phyloP scores from a whole-genome alignment of 495 filamentous ascomycete species.

The Hyaloscypha bicolor region DNA sequence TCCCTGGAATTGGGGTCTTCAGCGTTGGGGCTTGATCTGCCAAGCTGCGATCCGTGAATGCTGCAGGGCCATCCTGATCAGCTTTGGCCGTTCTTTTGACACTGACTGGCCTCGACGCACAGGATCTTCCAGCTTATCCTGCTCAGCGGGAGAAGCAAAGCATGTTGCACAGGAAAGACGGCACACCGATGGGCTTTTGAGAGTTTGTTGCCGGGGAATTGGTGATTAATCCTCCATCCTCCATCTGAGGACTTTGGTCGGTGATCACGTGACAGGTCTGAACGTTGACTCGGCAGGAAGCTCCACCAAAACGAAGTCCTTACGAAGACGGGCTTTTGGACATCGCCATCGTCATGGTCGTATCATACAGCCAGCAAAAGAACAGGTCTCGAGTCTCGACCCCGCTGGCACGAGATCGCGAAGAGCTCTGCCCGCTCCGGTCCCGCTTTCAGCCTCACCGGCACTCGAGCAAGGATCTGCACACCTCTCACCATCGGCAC shows the following conservation, averaged over 20 bases:
- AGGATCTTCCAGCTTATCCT: not conserved
- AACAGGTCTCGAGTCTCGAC: not conserved
- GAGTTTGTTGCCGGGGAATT: constrained; percentile 1
- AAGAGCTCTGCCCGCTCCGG: not conserved
- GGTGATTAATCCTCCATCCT: not conserved
- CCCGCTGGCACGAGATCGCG: no score
- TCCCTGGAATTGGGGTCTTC: not conserved
- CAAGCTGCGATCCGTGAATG: not conserved
- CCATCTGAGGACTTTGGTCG: not conserved
- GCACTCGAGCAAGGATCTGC: not conserved
- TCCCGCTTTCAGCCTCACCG: not conserved
- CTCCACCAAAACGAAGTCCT: not conserved
- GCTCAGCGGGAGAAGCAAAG: not conserved
- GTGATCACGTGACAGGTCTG: not conserved
- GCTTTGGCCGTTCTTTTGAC: not conserved
- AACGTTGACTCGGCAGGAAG: not conserved
- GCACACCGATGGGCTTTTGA: constrained; percentile 1
- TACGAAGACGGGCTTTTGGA: not conserved
- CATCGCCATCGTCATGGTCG: not conserved
- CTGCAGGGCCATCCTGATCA: not conserved
- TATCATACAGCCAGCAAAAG: not conserved
- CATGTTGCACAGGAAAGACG: constrained; percentile 1
- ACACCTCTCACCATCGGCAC: not conserved
- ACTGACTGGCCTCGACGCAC: not conserved
- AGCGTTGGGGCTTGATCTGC: not conserved